Conservation (phyloP, 2,329 filamentous ascomycete species). For the Emergomyces orientalis region DNA sequence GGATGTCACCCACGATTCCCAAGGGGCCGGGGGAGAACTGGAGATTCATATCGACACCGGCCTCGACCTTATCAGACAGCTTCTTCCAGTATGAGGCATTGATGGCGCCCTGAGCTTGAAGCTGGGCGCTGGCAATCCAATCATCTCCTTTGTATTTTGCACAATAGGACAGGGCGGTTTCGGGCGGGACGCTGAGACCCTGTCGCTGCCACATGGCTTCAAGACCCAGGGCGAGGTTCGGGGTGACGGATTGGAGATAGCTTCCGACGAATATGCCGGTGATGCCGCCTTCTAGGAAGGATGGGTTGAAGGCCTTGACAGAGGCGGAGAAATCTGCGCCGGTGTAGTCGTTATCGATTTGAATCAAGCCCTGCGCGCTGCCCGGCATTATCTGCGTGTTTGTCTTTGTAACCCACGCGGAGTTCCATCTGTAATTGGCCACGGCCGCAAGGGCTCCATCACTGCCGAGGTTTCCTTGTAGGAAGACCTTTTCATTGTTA, state of each 20-base stretch:
- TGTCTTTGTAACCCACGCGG: slow-evolving; percentile 72
- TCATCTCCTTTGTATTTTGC: slow-evolving; percentile 84
- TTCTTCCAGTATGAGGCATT: slow-evolving; percentile 90
- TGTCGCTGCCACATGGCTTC: slow-evolving; percentile 91
- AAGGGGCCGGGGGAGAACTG: slow-evolving; percentile 60
- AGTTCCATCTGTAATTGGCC: slow-evolving; percentile 86
- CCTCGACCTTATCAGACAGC: slow-evolving; percentile 90
- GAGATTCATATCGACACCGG: slow-evolving; percentile 87
- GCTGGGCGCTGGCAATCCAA: slow-evolving; percentile 86
- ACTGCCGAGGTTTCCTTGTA: slow-evolving; percentile 92
- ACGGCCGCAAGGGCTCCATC: slow-evolving; percentile 78
- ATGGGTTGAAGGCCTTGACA: slow-evolving; percentile 93
- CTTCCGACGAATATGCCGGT: slow-evolving; percentile 94
- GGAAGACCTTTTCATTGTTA: slow-evolving; percentile 59
- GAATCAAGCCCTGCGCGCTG: slow-evolving; percentile 73
- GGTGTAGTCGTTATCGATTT: slow-evolving; percentile 91
- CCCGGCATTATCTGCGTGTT: slow-evolving; percentile 75
- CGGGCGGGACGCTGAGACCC: slow-evolving; percentile 74
- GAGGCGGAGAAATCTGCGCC: slow-evolving; percentile 89
- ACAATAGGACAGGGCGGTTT: slow-evolving; percentile 81
- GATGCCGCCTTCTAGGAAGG: slow-evolving; percentile 76
- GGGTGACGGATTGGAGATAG: slow-evolving; percentile 89
- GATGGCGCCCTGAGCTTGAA: slow-evolving; percentile 78
- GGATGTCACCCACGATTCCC: slow-evolving; percentile 64
- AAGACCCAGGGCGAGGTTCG: slow-evolving; percentile 74